Percentiles rank a stretch among this genome's conserved stretches.
Evolutionary conservation across 768 basidiomycete species (phyloP).

Genomic region (Rubroboletus satanas): DNA sequence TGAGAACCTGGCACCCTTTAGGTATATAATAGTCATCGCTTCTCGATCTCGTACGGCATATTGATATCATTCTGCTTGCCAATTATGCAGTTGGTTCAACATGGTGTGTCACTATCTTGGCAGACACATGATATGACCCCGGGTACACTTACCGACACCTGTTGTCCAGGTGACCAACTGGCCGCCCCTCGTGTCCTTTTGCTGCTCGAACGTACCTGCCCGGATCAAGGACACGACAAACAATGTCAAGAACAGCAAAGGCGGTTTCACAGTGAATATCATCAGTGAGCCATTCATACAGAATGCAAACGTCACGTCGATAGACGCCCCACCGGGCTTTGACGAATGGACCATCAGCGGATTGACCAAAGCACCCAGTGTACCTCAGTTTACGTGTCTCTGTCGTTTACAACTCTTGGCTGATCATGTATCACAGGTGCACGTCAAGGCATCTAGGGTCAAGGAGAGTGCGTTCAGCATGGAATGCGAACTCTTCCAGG

Average conservation of each 20-base stretch:
- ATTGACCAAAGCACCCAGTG: conserved; percentile 35
- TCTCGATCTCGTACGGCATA: neutral
- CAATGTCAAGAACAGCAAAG: conserved; percentile 44
- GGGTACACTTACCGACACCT: neutral
- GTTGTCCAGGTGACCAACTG: conserved; percentile 15
- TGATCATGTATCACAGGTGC: conserved; percentile 22
- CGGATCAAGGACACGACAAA: conserved; percentile 41
- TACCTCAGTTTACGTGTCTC: neutral
- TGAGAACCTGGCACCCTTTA: conserved; percentile 43
- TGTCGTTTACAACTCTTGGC: neutral
- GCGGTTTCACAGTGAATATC: conserved; percentile 52
- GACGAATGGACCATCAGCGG: conserved; percentile 42
- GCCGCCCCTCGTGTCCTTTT: conserved; percentile 39
- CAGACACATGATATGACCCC: neutral
- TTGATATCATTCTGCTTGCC: conserved; percentile 6
- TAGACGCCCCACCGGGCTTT: conserved; percentile 37
- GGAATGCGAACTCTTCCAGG: conserved; percentile 39
- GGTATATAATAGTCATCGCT: conserved; percentile 16
- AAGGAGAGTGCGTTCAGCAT: conserved; percentile 46
- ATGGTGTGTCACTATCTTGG: conserved; percentile 11
- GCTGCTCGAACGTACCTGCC: conserved; percentile 14
- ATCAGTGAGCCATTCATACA: conserved; percentile 50
- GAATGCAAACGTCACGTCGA: conserved; percentile 35
- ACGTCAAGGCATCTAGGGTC: conserved; percentile 40
- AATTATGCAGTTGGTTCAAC: conserved; percentile 26